Base-by-base conservation (phyloP, 495 filamentous ascomycete genomes). In the Penicillium atrosanguineum region DNA sequence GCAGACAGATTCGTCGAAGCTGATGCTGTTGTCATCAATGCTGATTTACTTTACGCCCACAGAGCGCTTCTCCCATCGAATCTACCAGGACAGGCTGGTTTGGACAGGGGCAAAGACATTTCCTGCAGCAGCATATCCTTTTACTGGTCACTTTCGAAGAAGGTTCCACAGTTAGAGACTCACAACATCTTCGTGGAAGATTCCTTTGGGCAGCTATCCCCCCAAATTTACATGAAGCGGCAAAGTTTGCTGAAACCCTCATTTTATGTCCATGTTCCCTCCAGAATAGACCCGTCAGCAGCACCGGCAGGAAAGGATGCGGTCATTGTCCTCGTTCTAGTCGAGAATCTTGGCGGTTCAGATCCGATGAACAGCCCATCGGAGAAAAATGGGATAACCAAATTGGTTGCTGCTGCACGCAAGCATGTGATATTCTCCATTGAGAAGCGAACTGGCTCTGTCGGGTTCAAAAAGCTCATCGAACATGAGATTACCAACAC, bases 131-230 rank as follows among this genome's bases (percentile, higher is more conserved):
- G 80, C 23, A 86, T 89, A 34, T 87, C 83, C 4, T 88, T 88
- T 66, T 89, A 87, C 72, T 89, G 86, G 86, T 75, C 79, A 19
- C 72, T 89, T 25, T 64, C 76, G 47, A 62, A 72, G 16, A 65
- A 69, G 40, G 61, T 87, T 1, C 81, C 83, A 0, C 73, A 82
- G 56, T 72, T 89, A 2, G 68, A 70, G 18, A 78, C 83, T 12
- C 86, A 89, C 65, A 89, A 89, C 57, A 87, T 88, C 62, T 89
- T 89, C 70, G 77, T 89, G 23, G 84, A 83, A 11, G 79, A 85
- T 46, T 72, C 82, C 48, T 88, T 87, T 67, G 71, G 73, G 34
- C 80, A 84, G 52, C 80, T 75, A n/a, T 88, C 88, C 62, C 83
- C 87, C 67, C 72, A 75, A 44, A 88, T 88, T 38, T 88, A 88